phyloP scores from a whole-genome alignment of 768 basidiomycete species.

The Tricholoma matsutake region DNA sequence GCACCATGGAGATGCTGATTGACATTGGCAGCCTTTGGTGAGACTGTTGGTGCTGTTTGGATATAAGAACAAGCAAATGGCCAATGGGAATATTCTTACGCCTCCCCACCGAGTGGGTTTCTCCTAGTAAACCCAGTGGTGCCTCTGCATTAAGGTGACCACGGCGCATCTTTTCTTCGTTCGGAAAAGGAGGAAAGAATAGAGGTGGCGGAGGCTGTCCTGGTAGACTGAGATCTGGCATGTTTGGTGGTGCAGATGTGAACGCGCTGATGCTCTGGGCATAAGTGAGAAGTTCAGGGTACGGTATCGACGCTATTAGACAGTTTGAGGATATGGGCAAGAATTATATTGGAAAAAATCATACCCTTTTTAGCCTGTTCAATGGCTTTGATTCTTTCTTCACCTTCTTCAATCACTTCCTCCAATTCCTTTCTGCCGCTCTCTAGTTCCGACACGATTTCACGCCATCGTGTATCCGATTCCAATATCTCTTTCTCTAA shows the following conservation, averaged over 20 bases:
- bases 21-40: conserved; percentile 49
- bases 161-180: conserved; percentile 87
- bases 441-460: conserved; percentile 63
- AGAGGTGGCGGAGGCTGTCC: conserved; percentile 74
- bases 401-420: conserved; percentile 69
- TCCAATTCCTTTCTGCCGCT: conserved; percentile 68
- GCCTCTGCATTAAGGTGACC: conserved; percentile 79
- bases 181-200: conserved; percentile 90
- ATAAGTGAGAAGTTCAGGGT: conserved; percentile 79
- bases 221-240: conserved; percentile 69
- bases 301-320: conserved; percentile 66
- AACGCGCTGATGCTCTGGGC: conserved; percentile 83
- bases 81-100: conserved; percentile 40
- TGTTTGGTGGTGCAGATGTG: conserved; percentile 85
- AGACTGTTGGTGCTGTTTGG: conserved; percentile 54
- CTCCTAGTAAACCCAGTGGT: conserved; percentile 73
- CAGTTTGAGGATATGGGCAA: neutral
- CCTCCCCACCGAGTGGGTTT: conserved; percentile 78
- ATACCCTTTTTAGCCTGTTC: conserved; percentile 69
- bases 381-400: conserved; percentile 66
- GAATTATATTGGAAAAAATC: conserved; percentile 8
- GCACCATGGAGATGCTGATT: conserved; percentile 48
- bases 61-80: conserved; percentile 8
- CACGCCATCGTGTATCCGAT: conserved; percentile 65
- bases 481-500: conserved; percentile 69